Evolutionary conservation across 306 rosid species (phyloP).

Genomic region (Cyclanthera cordifolia): DNA sequence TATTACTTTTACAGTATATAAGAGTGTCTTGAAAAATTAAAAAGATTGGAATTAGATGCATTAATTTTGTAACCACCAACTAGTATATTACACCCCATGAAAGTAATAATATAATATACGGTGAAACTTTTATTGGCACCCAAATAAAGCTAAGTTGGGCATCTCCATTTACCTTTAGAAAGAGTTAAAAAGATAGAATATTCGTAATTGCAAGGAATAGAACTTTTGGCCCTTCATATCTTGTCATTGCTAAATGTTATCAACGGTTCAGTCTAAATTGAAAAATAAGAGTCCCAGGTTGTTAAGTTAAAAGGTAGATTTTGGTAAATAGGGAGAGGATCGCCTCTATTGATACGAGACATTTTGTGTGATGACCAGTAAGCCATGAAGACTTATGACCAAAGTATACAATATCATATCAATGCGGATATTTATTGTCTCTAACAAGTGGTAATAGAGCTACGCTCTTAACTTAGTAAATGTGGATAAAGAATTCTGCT

Average conservation of each 20-base stretch:
- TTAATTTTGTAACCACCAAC: background rate
- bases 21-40: background rate
- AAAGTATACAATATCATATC: too few species aligned
- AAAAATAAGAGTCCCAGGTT: too few species aligned
- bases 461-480: too few species aligned
- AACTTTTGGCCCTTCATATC: background rate
- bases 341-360: too few species aligned
- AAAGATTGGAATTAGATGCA: conserved; percentile 11
- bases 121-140: background rate
- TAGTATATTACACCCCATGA: background rate
- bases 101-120: background rate
- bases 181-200: background rate
- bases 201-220: background rate
- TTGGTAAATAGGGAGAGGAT: too few species aligned
- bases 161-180: background rate
- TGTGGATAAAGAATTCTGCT: too few species aligned
- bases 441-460: too few species aligned
- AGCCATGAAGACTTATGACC: too few species aligned
- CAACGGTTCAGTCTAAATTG: background rate
- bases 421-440: too few species aligned
- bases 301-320: too few species aligned
- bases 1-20: conserved; percentile 1
- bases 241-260: background rate
- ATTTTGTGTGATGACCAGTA: too few species aligned
- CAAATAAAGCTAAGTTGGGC: background rate